phyloP scores from a whole-genome alignment of 805 yeast species.

The Candida methanosorbosa region DNA sequence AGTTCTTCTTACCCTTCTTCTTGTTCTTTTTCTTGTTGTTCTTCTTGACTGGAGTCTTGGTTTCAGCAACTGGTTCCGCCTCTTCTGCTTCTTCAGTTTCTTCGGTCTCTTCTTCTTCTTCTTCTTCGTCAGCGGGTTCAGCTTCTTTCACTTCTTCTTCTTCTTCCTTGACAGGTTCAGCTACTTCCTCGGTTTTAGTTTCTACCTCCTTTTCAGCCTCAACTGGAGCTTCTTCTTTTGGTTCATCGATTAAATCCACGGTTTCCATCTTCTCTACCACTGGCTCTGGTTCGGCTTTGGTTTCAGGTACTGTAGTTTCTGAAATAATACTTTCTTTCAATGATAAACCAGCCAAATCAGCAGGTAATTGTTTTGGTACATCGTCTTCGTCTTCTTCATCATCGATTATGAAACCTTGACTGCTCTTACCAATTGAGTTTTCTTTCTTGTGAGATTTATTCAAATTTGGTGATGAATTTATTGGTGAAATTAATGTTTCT shows the following conservation, averaged over 20 bases:
- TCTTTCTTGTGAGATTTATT: not conserved
- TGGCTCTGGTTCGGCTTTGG: not conserved
- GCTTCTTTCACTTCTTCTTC: not conserved
- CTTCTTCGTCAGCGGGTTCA: conserved; percentile 1
- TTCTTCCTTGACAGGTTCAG: conserved; percentile 2
- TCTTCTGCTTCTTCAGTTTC: conserved; percentile 3
- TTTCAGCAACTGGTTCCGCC: not conserved
- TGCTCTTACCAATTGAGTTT: conserved; percentile 1
- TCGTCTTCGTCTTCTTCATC: conserved; percentile 20
- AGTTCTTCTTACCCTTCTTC: conserved; percentile 2
- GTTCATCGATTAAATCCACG: conserved; percentile 25
- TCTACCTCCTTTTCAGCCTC: conserved; percentile 1
- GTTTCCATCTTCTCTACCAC: no score
- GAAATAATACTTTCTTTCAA: no score
- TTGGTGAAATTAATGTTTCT: conserved; percentile 25
- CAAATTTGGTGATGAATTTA: conserved; percentile 8
- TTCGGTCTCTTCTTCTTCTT: conserved; percentile 10
- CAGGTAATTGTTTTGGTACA: no score
- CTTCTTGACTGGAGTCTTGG: not conserved
- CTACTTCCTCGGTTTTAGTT: not conserved
- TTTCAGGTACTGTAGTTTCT: not conserved
- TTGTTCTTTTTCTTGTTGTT: conserved; percentile 3
- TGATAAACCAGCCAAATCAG: no score
- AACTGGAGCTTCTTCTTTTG: conserved; percentile 1
- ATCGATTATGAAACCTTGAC: conserved; percentile 19